Base-by-base conservation (phyloP, 23 red algal species). In the Gracilaria domingensis region DNA sequence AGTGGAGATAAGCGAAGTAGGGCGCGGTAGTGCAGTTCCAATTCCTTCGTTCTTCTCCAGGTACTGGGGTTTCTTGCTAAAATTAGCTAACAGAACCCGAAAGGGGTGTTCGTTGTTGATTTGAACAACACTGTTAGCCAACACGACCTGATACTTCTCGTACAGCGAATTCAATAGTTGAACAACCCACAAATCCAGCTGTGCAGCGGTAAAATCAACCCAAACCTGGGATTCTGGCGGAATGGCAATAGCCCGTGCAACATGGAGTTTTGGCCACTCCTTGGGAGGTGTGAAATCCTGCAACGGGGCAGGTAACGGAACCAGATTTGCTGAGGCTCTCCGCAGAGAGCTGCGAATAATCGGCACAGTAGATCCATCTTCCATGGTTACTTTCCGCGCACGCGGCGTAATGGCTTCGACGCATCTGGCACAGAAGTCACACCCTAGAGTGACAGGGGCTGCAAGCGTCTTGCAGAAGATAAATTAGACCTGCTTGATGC, bases 71-170 rank as follows among this genome's bases (percentile, higher is more conserved):
- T 25, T 65, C 12, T 37, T 67, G 12, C 50, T 16, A 61, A 89
- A 80, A 32, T 89, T 89, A 36, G 86, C 86, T 17, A 80, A 33
- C 23, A 89, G 23, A 20, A 89, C 54, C 56, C 47, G n/a, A 34
- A 80, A 89, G 0, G 73, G 21, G 26, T 54, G 30, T 36, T 21
- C 36, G 4, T 38, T 25, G 30, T 45, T 11, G 66, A 30, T 26
- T 32, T 26, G 35, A 33, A 45, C 72, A 62, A 89, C 42, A 12
- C 86, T 0, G 47, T 2, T 89, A 6, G 69, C 69, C 21, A 50
- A 0, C 49, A 12, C 55, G 13, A 80, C 12, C 28, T 59, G 34
- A 38, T 80, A 2, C 30, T 65, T 56, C 12, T 89, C 70, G 14
- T 89, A 89, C 0, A 65, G 39, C 1, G 55, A 54, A 26, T 17